Evolutionary conservation across 371 early-diverging fungal species (phyloP).

Genomic region (Blastocladiella emersonii): DNA sequence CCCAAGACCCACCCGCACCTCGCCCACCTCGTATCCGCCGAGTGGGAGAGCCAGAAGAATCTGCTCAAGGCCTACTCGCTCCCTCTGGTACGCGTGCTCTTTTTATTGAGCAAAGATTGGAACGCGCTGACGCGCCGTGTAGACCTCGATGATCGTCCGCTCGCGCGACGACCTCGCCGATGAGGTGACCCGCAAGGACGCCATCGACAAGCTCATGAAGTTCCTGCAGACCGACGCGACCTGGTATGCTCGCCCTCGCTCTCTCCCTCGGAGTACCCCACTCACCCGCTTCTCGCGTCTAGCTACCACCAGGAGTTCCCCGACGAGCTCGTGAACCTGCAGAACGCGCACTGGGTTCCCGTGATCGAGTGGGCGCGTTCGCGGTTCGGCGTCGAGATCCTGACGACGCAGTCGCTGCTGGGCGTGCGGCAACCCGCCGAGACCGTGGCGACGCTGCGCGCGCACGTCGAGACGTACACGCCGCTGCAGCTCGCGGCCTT

Average conservation of each 20-base stretch:
- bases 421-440: slow-evolving; percentile 46
- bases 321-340: slow-evolving; percentile 55
- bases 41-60: slow-evolving; percentile 47
- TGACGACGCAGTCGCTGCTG: slow-evolving; percentile 56
- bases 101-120: not conserved
- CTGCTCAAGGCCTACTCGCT: slow-evolving; percentile 67
- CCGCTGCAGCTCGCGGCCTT: slow-evolving; percentile 61
- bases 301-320: slow-evolving; percentile 68
- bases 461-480: slow-evolving; percentile 39
- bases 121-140: not conserved
- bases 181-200: slow-evolving; percentile 34
- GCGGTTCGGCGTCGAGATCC: slow-evolving; percentile 48
- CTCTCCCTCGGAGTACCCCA: not conserved
- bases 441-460: slow-evolving; percentile 38
- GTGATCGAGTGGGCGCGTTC: slow-evolving; percentile 62
- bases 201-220: slow-evolving; percentile 54
- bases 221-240: slow-evolving; percentile 81
- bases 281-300: too few relatives aligned
- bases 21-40: slow-evolving; percentile 71
- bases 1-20: slow-evolving; percentile 38
- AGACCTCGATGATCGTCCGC: slow-evolving; percentile 77
- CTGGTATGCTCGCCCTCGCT: slow-evolving; percentile 31
- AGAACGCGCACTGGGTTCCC: slow-evolving; percentile 66
- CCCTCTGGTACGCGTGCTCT: slow-evolving; percentile 50
- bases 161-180: slow-evolving; percentile 58